Conservation (phyloP, 2,329 filamentous ascomycete genomes). For the Orbilia blumenaviensis region DNA sequence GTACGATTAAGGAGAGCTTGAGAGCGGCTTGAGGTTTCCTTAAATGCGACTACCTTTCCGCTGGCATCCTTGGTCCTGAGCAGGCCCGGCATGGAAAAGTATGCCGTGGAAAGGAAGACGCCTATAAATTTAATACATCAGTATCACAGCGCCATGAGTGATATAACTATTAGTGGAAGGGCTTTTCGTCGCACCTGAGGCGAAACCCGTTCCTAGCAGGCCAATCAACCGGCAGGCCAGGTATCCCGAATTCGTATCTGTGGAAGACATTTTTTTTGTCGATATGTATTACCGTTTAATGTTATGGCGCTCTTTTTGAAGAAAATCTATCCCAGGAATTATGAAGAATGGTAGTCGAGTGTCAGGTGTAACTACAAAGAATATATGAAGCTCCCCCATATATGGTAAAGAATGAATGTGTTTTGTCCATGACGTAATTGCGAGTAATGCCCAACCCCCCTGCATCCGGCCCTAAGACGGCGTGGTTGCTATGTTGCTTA, state of each 20-base stretch:
- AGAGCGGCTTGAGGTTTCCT: constrained; percentile 6
- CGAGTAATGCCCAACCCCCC: not conserved
- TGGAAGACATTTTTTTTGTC: not conserved
- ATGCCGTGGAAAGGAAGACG: constrained; percentile 23
- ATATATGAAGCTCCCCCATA: too few species aligned
- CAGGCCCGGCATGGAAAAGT: constrained; percentile 25
- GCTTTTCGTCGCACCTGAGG: constrained; percentile 10
- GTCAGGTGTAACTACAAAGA: too few species aligned
- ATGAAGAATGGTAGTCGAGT: too few species aligned
- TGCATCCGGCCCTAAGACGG: too few species aligned
- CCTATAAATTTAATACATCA: not conserved
- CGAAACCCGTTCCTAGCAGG: constrained; percentile 27
- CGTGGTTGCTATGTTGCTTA: not conserved
- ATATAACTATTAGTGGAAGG: not conserved
- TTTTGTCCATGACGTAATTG: constrained; percentile 19
- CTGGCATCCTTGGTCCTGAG: constrained; percentile 13
- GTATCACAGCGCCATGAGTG: not conserved
- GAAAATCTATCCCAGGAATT: too few species aligned
- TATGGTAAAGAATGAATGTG: too few species aligned
- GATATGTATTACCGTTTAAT: too few species aligned
- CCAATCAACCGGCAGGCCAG: constrained; percentile 32
- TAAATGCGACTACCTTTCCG: constrained; percentile 22
- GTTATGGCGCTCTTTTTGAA: too few species aligned
- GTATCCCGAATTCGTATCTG: constrained; percentile 15
- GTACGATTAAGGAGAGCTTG: constrained; percentile 24